Percentiles rank a stretch among this genome's conserved stretches.
These are phyloP conservation scores for Conticribra guillardii DNA, from an alignment of 108 stramenopile species.

Conservation along the genomic window DNA sequence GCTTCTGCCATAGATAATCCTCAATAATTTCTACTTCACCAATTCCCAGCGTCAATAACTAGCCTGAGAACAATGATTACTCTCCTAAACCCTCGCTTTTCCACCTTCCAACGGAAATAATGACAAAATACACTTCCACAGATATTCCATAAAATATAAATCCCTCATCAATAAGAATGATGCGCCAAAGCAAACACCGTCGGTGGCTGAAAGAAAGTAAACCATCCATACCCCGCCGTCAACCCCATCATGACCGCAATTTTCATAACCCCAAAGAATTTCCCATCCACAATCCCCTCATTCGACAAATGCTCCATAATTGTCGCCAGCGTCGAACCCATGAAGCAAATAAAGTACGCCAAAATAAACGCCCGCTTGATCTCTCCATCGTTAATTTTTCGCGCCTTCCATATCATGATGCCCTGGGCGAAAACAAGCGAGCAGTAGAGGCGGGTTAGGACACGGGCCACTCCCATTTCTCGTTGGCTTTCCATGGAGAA, in stretches of 20 bases:
- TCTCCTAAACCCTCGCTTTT: too few relatives aligned
- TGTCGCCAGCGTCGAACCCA: slow-evolving; percentile 45
- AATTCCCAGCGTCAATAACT: too few relatives aligned
- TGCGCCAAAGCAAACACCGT: slow-evolving; percentile 48
- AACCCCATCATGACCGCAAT: slow-evolving; percentile 59
- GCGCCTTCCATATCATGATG: slow-evolving; percentile 57
- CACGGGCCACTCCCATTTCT: slow-evolving; percentile 52
- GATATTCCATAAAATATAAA: too few relatives aligned
- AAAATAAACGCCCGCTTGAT: slow-evolving; percentile 61
- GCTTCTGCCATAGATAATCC: too few relatives aligned
- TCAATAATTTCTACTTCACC: too few relatives aligned
- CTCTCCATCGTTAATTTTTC: slow-evolving; percentile 61
- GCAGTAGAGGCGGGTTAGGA: slow-evolving; percentile 47
- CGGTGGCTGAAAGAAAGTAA: slow-evolving; percentile 64
- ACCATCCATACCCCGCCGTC: slow-evolving; percentile 64
- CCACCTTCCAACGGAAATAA: too few relatives aligned
- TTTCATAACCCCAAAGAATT: slow-evolving; percentile 54
- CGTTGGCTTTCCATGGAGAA: slow-evolving; percentile 56
- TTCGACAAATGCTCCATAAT: slow-evolving; percentile 54
- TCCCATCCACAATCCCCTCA: slow-evolving; percentile 58
- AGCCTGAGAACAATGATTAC: too few relatives aligned
- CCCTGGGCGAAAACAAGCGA: slow-evolving; percentile 63
- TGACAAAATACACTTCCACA: too few relatives aligned
- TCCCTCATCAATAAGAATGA: slow-evolving; percentile 12
- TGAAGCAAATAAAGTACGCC: slow-evolving; percentile 65